Evolutionary conservation across 306 rosid genomes (phyloP), one percentile per base, ranked within the genome.

Genomic region (Parietaria judaica): DNA sequence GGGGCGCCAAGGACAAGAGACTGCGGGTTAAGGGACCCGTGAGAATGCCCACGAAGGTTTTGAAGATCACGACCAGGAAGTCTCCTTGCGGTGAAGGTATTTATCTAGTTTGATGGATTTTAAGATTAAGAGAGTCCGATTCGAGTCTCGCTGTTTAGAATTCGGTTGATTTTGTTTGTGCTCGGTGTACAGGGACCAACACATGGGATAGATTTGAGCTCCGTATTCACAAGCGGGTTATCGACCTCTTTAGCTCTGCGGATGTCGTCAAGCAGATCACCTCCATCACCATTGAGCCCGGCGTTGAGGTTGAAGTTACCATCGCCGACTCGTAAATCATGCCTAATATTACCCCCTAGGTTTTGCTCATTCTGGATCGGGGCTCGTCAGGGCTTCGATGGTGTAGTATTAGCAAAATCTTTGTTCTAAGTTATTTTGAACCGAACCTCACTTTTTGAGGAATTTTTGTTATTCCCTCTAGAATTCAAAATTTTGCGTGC

Each of bases 301-400:
- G 88, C 49, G 95, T 84, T 0, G 86, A 81, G 74, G 95, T 84
- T 41, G 91, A 81, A 74, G 91, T 87, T 0, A 87, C 88, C 58
- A 84, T 87, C 67, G 95, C 84, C 0, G 95, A 84, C 70, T 77
- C 84, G 51, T 86, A 55, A 83, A 54, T 61, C 17, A 64, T 51
- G n/a, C 36, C 36, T n/a, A 52, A 51, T 13, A 47, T 35, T 48
- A 14, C 46, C 47, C 49, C 54, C 49, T 5, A 13, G 38, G 49
- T 15, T 64, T 38, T 51, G 38, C 36, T 51, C 36, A 51, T 43
- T 49, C 53, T 49, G 53, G 53, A 11, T 41, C 45, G 45, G 45
- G 35, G 35, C 63, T 58, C 41, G 45, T 41, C 45, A 3, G 35
- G 44, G 23, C n/a, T 41, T 8, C 4, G 6, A 55, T 49, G 15